These are phyloP conservation scores for Evernia prunastri DNA, from an alignment of 495 filamentous ascomycete species.

Conservation along the genomic window DNA sequence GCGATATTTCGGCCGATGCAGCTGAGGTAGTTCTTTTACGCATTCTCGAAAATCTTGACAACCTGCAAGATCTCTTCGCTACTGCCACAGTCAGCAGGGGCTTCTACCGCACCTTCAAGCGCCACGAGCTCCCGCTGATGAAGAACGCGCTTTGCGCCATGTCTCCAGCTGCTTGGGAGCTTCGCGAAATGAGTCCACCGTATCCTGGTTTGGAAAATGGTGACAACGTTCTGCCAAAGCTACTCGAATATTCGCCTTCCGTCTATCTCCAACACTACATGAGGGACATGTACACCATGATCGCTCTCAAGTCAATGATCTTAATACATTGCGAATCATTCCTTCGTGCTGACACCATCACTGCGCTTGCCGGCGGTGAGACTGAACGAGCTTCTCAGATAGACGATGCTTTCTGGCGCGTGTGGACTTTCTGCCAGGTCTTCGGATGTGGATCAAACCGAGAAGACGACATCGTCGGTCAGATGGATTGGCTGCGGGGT, in stretches of 20 bases:
- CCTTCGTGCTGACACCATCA: slow-evolving; percentile 51
- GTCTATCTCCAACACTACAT: slow-evolving; percentile 52
- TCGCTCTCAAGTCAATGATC: slow-evolving; percentile 53
- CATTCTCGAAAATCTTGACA: slow-evolving; percentile 46
- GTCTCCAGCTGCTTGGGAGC: slow-evolving; percentile 61
- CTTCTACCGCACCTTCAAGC: slow-evolving; percentile 57
- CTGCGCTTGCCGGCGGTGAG: slow-evolving; percentile 48
- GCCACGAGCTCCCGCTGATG: slow-evolving; percentile 51
- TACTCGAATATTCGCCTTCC: slow-evolving; percentile 50
- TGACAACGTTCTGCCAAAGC: slow-evolving; percentile 42
- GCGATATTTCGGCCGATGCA: slow-evolving; percentile 36
- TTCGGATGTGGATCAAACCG: slow-evolving; percentile 55
- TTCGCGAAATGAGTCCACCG: slow-evolving; percentile 56
- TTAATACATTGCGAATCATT: slow-evolving; percentile 53
- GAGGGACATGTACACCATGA: slow-evolving; percentile 53
- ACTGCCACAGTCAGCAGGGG: slow-evolving; percentile 49
- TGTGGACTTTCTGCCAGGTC: slow-evolving; percentile 65
- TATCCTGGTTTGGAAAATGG: slow-evolving; percentile 42
- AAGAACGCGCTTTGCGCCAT: slow-evolving; percentile 48
- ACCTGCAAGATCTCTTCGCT: slow-evolving; percentile 53
- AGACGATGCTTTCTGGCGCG: slow-evolving; percentile 61
- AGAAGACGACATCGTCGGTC: slow-evolving; percentile 56
- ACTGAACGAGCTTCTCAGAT: slow-evolving; percentile 45
- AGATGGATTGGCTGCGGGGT: slow-evolving; percentile 60
- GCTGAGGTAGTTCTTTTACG: slow-evolving; percentile 45